Evolutionary conservation across 257 asterid species (phyloP), one percentile per base, ranked within the genome.

Genomic region (Solanum commersonii): DNA sequence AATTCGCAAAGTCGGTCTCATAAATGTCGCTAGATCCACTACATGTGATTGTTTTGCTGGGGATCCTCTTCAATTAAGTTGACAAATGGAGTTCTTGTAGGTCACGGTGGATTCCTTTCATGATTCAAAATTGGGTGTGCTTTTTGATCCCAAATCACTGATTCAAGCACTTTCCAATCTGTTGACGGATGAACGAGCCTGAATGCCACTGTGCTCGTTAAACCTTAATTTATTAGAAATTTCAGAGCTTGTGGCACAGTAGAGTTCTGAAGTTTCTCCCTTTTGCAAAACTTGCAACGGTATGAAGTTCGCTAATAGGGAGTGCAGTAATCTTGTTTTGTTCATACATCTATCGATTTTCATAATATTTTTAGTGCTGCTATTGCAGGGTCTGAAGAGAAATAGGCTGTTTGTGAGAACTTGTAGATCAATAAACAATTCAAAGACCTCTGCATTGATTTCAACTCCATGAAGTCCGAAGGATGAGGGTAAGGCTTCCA

Each of bases 91-190:
- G 65, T 88, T 81, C 88, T 90, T 91, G 93, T 90, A 96, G 98
- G 95, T 96, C 35, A 88, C 94, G n/a, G 97, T 97, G 35, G 95
- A 97, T 88, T 94, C 98, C 3, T 83, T 92, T 14, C 93, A 63
- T 25, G 98, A 97, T 84, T 89, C 95, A 63, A 89, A 93, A 42
- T 94, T 89, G 12, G 98, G 98, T 42, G 85, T 93, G 71, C 90
- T 95, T 12, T 97, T 94, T 82, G 96, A 95, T 87, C 98, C 99
- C 14, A 91, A 90, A 88, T 93, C 98, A 31, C 88, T 97, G 87
- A 95, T 93, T 83, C 95, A 90, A 85, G 94, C 96, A 40, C 93
- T 97, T 76, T 90, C 96, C 25, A 79, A 86, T 82, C 92, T 95
- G 89, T 89, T 96, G 77, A 83, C 65, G 91, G 87, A 89, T 84